Percentiles rank a stretch among this genome's conserved stretches.
These are phyloP conservation scores for Hymenotorrendiella dingleyae DNA, from an alignment of 2,329 filamentous ascomycete species.

Conservation along the genomic window DNA sequence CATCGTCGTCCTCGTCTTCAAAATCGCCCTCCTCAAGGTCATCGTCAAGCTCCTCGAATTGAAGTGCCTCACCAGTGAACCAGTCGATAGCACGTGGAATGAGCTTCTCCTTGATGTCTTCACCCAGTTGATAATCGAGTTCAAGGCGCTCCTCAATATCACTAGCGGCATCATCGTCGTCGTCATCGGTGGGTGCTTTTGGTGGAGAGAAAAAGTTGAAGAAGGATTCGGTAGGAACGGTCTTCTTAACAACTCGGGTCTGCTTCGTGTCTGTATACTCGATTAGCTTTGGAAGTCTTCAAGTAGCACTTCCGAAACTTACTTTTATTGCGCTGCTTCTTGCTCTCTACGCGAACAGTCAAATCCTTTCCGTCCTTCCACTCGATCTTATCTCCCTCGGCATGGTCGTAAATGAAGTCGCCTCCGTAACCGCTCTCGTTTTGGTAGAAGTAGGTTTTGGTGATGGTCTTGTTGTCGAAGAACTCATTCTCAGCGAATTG, in stretches of 20 bases:
- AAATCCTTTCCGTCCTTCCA: constrained; percentile 93
- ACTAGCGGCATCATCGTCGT: constrained; percentile 66
- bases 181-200: constrained; percentile 69
- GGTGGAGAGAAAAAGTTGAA: constrained; percentile 91
- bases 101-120: constrained; percentile 99
- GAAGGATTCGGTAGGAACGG: constrained; percentile 96
- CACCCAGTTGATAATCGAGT: constrained; percentile 96
- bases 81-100: constrained; percentile 98
- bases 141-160: constrained; percentile 98
- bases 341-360: constrained; percentile 92
- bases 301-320: constrained; percentile 33
- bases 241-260: constrained; percentile 98
- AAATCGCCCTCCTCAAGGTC: constrained; percentile 78
- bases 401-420: constrained; percentile 99
- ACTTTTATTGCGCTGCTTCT: constrained; percentile 99
- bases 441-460: constrained; percentile 99
- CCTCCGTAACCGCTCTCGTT: constrained; percentile 97
- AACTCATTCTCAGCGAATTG: constrained; percentile 93
- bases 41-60: constrained; percentile 88
- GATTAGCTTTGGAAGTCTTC: not conserved
- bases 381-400: constrained; percentile 95
- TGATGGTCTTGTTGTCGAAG: constrained; percentile 95
- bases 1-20: constrained; percentile 81
- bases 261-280: constrained; percentile 81
- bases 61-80: constrained; percentile 97